These are phyloP conservation scores for Vitis cinerea DNA, from an alignment of 164 flowering plant genomes.

Conservation along the genomic window DNA sequence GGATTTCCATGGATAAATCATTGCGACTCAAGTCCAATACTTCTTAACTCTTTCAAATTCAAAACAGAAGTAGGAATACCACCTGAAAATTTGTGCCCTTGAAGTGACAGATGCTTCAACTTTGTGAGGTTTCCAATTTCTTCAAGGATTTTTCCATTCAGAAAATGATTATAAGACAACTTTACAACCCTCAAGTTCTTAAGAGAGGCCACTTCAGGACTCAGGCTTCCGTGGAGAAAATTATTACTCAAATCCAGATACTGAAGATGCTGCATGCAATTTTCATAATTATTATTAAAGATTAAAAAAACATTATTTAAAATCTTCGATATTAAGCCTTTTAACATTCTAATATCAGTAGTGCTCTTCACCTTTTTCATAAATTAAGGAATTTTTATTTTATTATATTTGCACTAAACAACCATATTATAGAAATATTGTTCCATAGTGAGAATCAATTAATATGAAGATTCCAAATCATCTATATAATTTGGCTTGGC, in stretches of 20 bases:
- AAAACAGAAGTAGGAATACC: constrained; percentile 33
- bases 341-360: too few species aligned
- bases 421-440: too few species aligned
- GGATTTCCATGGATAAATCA: constrained; percentile 34
- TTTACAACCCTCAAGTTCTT: constrained; percentile 28
- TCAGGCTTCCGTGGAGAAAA: constrained; percentile 29
- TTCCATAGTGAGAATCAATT: too few species aligned
- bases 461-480: too few species aligned
- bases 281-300: too few species aligned
- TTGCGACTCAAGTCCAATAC: constrained; percentile 42
- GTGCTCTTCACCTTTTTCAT: too few species aligned
- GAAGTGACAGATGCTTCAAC: constrained; percentile 25
- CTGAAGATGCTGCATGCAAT: constrained; percentile 13
- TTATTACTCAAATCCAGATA: constrained; percentile 45
- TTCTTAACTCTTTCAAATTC: constrained; percentile 20
- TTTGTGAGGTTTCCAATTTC: constrained; percentile 45
- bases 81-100: constrained; percentile 35
- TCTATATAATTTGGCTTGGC: too few species aligned
- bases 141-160: constrained; percentile 35
- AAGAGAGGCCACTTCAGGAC: constrained; percentile 26
- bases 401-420: too few species aligned
- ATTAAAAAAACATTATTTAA: too few species aligned
- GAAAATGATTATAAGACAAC: constrained; percentile 30
- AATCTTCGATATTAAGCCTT: too few species aligned
- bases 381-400: too few species aligned